Base-by-base conservation (phyloP, 2,329 filamentous ascomycete species). In the Epichloe gansuensis region DNA sequence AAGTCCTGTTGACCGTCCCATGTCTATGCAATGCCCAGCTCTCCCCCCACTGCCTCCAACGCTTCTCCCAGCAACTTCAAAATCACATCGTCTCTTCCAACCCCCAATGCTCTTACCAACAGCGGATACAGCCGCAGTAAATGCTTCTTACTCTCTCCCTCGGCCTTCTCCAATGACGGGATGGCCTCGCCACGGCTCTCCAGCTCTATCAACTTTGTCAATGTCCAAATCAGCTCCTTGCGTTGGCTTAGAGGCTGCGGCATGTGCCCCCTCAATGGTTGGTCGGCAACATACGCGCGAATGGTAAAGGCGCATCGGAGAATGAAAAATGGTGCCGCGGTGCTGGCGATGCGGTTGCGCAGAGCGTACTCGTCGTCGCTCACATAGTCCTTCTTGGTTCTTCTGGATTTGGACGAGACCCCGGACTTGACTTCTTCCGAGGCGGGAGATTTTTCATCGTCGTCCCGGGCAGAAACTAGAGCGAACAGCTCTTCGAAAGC, bases 281-380 rank as follows among this genome's bases (percentile, higher is more conserved):
- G 91, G 65, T 98, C 93, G 4, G 89, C 87, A 45, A 94, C 83
- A 63, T 95, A 97, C 1, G 84, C 76, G 52, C 88, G 83, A n/a
- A 97, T 70, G 0, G 87, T 83, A 15, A 95, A 73, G 0, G 87
- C 89, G 12, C 86, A 82, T 3, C 93, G 82, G 2, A 95, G 72
- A 44, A 97, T 84, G 3, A 97, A 75, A 60, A 88, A 91, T 0
- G 89, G 89, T 0, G 87, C 84, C 0, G 84, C 80, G 3, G 85
- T 85, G 62, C 82, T 78, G 0, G 91, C 86, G 15, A 97, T 80
- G 12, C 80, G 74, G 41, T 78, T 66, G 53, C 74, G 72, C 11
- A 74, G 65, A 2, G 65, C 60, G 17, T 66, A 43, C 57, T 62
- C 9, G 56, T 55, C 50, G 7, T 60, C 57, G 31, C 15, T 35